A percentile compares a stretch with the other conserved stretches of the same genome.
These are phyloP conservation scores for Dichotomopilus funicola DNA, from an alignment of 2,329 filamentous ascomycete genomes.

Conservation along the genomic window DNA sequence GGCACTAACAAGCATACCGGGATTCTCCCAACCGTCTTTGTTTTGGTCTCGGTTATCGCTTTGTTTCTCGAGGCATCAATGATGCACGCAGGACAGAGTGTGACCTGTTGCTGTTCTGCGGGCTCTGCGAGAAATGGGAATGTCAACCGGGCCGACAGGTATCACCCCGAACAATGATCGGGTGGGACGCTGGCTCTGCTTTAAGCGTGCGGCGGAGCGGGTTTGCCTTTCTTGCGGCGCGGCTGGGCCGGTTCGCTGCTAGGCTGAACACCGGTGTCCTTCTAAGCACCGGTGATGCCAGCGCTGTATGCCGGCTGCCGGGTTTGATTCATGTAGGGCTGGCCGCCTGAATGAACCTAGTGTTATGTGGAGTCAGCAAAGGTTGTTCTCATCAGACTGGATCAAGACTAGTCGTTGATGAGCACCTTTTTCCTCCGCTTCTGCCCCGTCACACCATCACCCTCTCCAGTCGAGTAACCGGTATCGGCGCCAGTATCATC, in stretches of 20 bases:
- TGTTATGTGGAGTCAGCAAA: constrained; percentile 34
- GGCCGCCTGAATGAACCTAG: constrained; percentile 42
- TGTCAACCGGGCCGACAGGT: constrained; percentile 22
- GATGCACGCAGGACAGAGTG: constrained; percentile 1
- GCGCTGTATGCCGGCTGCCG: constrained; percentile 51
- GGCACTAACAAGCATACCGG: no score
- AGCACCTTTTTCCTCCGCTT: constrained; percentile 62
- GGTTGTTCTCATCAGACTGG: constrained; percentile 23
- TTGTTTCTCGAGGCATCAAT: constrained; percentile 7
- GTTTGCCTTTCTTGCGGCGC: constrained; percentile 11
- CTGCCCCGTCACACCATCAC: constrained; percentile 47
- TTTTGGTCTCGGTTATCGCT: constrained; percentile 19
- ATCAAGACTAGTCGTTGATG: constrained; percentile 22
- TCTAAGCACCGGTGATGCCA: constrained; percentile 52
- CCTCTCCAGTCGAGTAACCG: constrained; percentile 67
- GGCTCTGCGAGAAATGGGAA: constrained; percentile 7
- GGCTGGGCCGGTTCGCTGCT: constrained; percentile 7
- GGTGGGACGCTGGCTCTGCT: constrained; percentile 8
- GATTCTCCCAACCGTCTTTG: constrained; percentile 15
- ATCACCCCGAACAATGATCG: constrained; percentile 27
- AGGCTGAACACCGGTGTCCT: neutral
- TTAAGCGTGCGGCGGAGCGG: constrained; percentile 1
- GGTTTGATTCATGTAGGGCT: constrained; percentile 35
- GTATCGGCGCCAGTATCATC: constrained; percentile 53
- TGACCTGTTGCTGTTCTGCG: neutral